Evolutionary conservation across 2,329 filamentous ascomycete genomes (phyloP).

Genomic region (Colletotrichum sp.): DNA sequence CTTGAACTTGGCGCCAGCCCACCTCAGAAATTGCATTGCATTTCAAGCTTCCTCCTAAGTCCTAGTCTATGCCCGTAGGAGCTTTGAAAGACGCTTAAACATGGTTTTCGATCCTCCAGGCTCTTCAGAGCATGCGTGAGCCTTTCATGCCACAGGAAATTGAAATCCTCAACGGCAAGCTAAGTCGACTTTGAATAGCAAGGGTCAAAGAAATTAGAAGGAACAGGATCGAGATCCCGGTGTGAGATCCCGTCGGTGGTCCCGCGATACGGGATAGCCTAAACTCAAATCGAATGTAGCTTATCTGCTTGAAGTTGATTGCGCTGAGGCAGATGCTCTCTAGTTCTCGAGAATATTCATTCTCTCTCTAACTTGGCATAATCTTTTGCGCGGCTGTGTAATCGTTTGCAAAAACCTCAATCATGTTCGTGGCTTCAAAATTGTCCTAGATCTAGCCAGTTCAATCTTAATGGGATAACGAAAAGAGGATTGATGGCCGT

Average conservation of each 20-base stretch:
- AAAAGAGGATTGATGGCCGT: not conserved
- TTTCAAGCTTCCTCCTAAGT: not conserved
- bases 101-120: not conserved
- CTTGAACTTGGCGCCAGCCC: not conserved
- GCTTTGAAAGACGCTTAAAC: not conserved
- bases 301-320: not conserved
- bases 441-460: fast-evolving
- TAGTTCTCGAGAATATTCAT: not conserved
- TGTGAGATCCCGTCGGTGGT: not conserved
- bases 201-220: not conserved
- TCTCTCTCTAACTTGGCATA: fast-evolving
- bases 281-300: not conserved
- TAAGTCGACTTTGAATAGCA: not conserved
- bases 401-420: fast-evolving
- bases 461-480: fast-evolving
- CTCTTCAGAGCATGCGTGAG: not conserved
- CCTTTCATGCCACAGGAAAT: not conserved
- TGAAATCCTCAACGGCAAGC: not conserved
- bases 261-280: not conserved
- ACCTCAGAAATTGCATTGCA: not conserved
- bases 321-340: not conserved
- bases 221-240: not conserved
- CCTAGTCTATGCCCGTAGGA: not conserved
- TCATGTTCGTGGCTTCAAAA: fast-evolving
- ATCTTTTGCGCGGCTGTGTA: not conserved